These are phyloP conservation scores for Apiotrichum domesticum DNA, from an alignment of 1,284 basidiomycete species.

Conservation along the genomic window DNA sequence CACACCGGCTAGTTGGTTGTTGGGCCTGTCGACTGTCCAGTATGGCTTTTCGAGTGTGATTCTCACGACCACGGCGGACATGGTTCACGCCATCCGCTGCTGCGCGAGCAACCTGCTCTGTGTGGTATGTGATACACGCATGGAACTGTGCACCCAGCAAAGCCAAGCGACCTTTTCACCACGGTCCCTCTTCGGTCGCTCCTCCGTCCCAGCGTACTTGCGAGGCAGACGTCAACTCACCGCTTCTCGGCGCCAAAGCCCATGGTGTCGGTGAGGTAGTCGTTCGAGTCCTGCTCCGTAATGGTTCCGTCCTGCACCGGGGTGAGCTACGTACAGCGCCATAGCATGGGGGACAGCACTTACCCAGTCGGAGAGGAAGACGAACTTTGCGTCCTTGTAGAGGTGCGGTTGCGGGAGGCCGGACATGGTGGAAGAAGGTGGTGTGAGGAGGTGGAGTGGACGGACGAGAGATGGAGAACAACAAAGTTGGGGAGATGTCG, in stretches of 20 bases:
- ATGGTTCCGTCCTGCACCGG: slow-evolving; percentile 72
- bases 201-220: no score
- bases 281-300: slow-evolving; percentile 82
- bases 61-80: no score
- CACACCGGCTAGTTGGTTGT: no score
- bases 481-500: not conserved
- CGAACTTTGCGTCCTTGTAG: slow-evolving; percentile 71
- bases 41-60: no score
- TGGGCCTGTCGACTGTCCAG: no score
- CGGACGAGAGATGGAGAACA: not conserved
- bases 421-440: slow-evolving; percentile 17
- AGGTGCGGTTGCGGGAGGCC: slow-evolving; percentile 68
- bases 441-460: not conserved
- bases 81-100: no score
- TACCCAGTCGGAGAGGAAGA: slow-evolving; percentile 83
- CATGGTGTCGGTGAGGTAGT: slow-evolving; percentile 52
- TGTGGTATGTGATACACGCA: no score
- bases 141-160: no score
- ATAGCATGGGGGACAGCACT: slow-evolving; percentile 38
- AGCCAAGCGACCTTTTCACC: no score
- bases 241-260: slow-evolving; percentile 51
- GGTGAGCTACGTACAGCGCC: slow-evolving; percentile 24
- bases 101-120: no score
- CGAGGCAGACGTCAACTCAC: slow-evolving; percentile 8
- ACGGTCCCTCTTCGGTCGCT: no score